Percentiles rank a stretch among this genome's conserved stretches.
phyloP scores from a whole-genome alignment of 2,329 filamentous ascomycete species.

The Mycocentrospora acerina region DNA sequence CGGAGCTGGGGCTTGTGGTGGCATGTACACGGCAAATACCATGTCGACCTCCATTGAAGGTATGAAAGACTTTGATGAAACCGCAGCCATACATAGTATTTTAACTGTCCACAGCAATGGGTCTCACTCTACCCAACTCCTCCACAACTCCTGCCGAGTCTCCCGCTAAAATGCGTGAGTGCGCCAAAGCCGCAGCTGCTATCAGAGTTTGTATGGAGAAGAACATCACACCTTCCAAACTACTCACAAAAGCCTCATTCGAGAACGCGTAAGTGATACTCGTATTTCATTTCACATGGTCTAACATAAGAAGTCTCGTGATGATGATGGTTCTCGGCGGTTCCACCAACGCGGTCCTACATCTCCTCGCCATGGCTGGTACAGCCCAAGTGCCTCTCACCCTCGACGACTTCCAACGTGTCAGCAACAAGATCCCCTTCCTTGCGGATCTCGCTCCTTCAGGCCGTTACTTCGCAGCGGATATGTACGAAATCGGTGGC shows the following conservation, averaged over 20 bases:
- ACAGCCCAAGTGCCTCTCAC: slow-evolving; percentile 76
- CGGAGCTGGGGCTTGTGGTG: slow-evolving; percentile 77
- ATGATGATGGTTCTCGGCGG: slow-evolving; percentile 92
- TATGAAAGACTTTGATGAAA: not conserved
- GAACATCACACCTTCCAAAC: slow-evolving; percentile 77
- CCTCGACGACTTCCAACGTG: slow-evolving; percentile 79
- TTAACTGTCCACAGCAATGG: slow-evolving; percentile 62
- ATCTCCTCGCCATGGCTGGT: slow-evolving; percentile 87
- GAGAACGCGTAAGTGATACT: slow-evolving; percentile 65
- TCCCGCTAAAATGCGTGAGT: slow-evolving; percentile 84
- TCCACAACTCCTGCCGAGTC: slow-evolving; percentile 79
- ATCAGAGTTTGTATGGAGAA: slow-evolving; percentile 79
- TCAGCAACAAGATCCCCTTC: slow-evolving; percentile 80
- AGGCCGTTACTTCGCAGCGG: slow-evolving; percentile 84
- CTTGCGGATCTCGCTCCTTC: slow-evolving; percentile 83
- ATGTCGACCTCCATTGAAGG: slow-evolving; percentile 85
- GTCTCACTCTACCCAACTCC: slow-evolving; percentile 77
- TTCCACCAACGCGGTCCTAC: slow-evolving; percentile 84
- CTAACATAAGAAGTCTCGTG: slow-evolving; percentile 53
- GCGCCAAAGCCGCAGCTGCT: slow-evolving; percentile 74
- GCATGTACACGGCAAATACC: slow-evolving; percentile 94
- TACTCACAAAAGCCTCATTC: slow-evolving; percentile 77
- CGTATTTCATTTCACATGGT: no score
- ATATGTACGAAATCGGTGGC: slow-evolving; percentile 82
- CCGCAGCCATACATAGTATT: not conserved